Conservation (phyloP, 345 rosid genomes). For the Acer negundo region DNA sequence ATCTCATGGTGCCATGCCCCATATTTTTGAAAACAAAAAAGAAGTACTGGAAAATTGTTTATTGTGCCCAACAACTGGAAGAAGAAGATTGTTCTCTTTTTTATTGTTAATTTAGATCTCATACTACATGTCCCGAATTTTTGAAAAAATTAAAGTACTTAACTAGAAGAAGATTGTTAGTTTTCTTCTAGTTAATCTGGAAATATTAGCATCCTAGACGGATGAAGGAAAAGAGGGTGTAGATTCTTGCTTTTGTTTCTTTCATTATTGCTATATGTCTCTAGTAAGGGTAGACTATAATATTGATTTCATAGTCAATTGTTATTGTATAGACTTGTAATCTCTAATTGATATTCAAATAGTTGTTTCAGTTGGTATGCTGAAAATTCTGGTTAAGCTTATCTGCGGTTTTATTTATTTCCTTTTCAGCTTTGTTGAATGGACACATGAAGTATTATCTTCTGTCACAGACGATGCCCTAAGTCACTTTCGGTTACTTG, state of each 20-base stretch:
- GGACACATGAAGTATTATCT: constrained; percentile 83
- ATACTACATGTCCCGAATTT: neutral
- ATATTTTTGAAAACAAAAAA: neutral
- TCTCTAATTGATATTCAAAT: neutral
- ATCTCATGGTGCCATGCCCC: neutral
- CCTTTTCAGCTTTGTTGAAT: constrained; percentile 69
- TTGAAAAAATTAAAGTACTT: neutral
- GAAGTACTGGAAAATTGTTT: neutral
- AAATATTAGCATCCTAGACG: neutral
- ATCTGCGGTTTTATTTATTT: constrained; percentile 17
- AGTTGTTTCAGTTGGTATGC: constrained; percentile 11
- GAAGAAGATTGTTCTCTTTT: neutral
- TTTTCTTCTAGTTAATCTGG: neutral
- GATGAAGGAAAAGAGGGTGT: neutral
- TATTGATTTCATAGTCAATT: neutral
- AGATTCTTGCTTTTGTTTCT: neutral
- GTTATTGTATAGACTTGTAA: neutral
- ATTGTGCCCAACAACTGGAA: neutral
- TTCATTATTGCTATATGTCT: neutral
- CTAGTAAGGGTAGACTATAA: neutral
- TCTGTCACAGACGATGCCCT: constrained; percentile 55
- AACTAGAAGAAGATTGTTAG: neutral
- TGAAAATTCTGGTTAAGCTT: neutral
- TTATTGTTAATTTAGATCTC: neutral
- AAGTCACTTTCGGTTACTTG: constrained; percentile 73